Conservation (phyloP, 73 alveolate species). For the Diophrys appendiculata region DNA sequence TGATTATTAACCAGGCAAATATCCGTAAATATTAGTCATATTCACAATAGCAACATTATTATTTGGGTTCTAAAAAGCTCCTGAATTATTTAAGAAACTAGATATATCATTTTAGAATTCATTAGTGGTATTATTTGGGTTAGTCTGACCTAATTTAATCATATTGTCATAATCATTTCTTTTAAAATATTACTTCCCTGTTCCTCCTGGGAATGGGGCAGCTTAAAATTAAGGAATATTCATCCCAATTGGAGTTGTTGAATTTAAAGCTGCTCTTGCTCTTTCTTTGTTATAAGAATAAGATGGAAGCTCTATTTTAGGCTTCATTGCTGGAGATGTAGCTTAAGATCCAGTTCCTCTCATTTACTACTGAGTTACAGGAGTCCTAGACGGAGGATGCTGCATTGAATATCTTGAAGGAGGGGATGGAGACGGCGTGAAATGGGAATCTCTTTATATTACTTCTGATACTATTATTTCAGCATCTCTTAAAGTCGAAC, state of each 20-base stretch:
- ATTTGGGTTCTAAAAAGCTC: neutral
- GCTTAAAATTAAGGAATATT: neutral
- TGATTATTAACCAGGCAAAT: too few species aligned
- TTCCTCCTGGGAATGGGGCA: conserved; percentile 1
- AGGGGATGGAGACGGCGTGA: neutral
- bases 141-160: too few species aligned
- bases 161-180: neutral
- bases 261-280: neutral
- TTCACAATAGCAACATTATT: neutral
- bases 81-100: neutral
- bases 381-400: neutral
- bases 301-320: too few species aligned
- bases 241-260: neutral
- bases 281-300: too few species aligned
- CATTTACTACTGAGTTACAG: too few species aligned
- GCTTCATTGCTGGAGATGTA: too few species aligned
- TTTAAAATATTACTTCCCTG: neutral
- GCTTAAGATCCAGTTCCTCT: too few species aligned
- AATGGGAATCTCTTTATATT: neutral
- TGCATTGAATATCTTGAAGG: neutral
- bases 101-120: too few species aligned
- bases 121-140: neutral
- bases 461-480: neutral
- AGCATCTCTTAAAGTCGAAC: conserved; percentile 16
- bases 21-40: neutral